Base-by-base conservation (phyloP, 108 stramenopile genomes). In the Skeletonema menzelii region DNA sequence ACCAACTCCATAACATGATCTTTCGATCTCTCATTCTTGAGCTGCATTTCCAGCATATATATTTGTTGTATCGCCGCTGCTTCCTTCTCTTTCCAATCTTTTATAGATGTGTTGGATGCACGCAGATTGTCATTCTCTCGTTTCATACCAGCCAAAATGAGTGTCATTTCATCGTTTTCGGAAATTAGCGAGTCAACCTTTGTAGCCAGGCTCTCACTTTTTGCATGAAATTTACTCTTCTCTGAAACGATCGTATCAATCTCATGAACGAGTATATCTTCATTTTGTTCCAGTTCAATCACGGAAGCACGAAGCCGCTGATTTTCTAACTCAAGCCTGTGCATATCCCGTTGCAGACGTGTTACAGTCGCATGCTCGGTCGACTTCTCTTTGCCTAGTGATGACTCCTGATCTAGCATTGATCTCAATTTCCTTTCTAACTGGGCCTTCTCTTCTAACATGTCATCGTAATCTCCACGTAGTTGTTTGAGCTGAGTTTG, bases 291-390 rank as follows among this genome's bases (percentile, higher is more conserved):
- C 2, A 80, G 44, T 66, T 80, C 68, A 70, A 63, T 8, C 15
- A 80, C 44, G 7, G 72, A 56, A 13, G 63, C 53, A 20, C 79
- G 72, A 60, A 80, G 68, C 26, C 72, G 31, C 44, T 73, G 69
- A 68, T 82, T 78, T 28, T 82, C 81, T 15, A 82, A 4, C 46
- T 82, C 81, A 27, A 82, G 77, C 22, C 58, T 44, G 35, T 79
- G 57, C 14, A 79, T n/a, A 13, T 55, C 26, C 61, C 58, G 42
- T 47, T 73, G 17, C 58, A 65, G 31, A 72, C 65, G 17, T 60
- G 37, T 35, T 73, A 66, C 27, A 53, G 46, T 73, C 77, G 6
- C 31, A 28, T 55, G 64, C 17, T 76, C 75, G 1, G 76, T 69
- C 2, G 69, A 47, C 53, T 47, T 73, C 37, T 77, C 71, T n/a